Percentiles rank a stretch among this genome's conserved stretches.
Evolutionary conservation across 768 basidiomycete genomes (phyloP).

Genomic region (Harrya chromipes): DNA sequence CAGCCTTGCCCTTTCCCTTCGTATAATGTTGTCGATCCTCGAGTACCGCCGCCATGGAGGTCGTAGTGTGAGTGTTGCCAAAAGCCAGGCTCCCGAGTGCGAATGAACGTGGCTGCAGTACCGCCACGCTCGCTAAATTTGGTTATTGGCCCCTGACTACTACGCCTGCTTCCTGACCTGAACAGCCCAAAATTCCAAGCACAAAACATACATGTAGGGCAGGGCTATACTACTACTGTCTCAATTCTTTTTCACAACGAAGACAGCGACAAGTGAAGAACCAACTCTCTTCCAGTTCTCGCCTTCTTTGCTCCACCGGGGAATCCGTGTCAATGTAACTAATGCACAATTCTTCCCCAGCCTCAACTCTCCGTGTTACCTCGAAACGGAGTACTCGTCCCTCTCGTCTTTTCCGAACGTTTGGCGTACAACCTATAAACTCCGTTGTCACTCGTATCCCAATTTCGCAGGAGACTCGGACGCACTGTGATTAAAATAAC

Average conservation of each 20-base stretch:
- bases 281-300: constrained; percentile 48
- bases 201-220: too few species aligned
- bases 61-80: constrained; percentile 5
- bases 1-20: constrained; percentile 30
- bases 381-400: constrained; percentile 48
- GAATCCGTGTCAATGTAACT: constrained; percentile 45
- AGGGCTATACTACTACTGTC: neutral
- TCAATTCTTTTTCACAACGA: constrained; percentile 37
- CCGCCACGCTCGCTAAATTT: constrained; percentile 2
- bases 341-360: constrained; percentile 58
- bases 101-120: constrained; percentile 17
- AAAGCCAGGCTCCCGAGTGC: constrained; percentile 1
- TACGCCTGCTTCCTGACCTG: neutral
- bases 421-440: constrained; percentile 49
- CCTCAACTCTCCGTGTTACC: constrained; percentile 38
- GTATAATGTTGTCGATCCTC: constrained; percentile 8
- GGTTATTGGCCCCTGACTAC: constrained; percentile 5
- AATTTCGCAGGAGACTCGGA: neutral
- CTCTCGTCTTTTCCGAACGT: constrained; percentile 43
- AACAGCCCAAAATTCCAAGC: too few species aligned
- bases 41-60: constrained; percentile 21
- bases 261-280: constrained; percentile 53
- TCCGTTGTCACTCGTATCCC: neutral
- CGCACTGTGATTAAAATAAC: constrained; percentile 68
- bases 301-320: constrained; percentile 35